Conservation (phyloP, 176 grass and related monocot genomes). For the Musa itinerans region DNA sequence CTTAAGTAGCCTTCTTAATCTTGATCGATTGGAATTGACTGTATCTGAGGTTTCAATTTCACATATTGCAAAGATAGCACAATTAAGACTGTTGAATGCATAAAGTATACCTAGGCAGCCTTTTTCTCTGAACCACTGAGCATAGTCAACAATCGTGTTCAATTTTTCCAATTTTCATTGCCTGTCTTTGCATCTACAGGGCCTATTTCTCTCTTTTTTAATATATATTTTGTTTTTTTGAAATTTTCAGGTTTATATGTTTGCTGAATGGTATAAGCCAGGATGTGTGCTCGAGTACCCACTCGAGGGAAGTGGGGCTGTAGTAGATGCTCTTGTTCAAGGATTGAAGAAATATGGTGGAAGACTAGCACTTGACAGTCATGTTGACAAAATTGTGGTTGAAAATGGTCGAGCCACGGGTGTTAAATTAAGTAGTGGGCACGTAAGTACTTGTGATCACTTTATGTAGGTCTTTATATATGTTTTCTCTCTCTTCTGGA, state of each 20-base stretch:
- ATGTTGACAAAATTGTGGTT: conserved; percentile 69
- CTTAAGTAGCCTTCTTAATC: too few relatives aligned
- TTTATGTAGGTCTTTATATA: not conserved
- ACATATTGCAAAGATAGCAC: too few relatives aligned
- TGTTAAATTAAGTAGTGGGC: conserved; percentile 72
- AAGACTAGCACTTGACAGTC: conserved; percentile 64
- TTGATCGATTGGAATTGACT: too few relatives aligned
- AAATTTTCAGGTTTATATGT: conserved; percentile 85
- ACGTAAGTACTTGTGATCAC: conserved; percentile 32
- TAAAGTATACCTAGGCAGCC: too few relatives aligned
- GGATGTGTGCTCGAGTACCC: conserved; percentile 90
- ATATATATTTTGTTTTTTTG: conserved; percentile 33
- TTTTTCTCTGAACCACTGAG: too few relatives aligned
- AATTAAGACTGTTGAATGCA: too few relatives aligned
- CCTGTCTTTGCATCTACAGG: not conserved
- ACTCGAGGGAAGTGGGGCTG: conserved; percentile 61
- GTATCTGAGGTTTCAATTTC: too few relatives aligned
- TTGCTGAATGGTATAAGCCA: conserved; percentile 99
- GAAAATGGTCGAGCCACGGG: conserved; percentile 79
- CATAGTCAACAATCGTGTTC: too few relatives aligned
- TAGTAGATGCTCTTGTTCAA: conserved; percentile 72
- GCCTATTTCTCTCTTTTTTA: conserved; percentile 4
- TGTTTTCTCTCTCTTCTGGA: not conserved
- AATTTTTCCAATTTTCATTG: not conserved
- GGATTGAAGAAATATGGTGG: conserved; percentile 75